Percentiles rank a stretch among this genome's conserved stretches.
phyloP scores from a whole-genome alignment of 805 yeast genomes.

The Metschnikowia rubicola region DNA sequence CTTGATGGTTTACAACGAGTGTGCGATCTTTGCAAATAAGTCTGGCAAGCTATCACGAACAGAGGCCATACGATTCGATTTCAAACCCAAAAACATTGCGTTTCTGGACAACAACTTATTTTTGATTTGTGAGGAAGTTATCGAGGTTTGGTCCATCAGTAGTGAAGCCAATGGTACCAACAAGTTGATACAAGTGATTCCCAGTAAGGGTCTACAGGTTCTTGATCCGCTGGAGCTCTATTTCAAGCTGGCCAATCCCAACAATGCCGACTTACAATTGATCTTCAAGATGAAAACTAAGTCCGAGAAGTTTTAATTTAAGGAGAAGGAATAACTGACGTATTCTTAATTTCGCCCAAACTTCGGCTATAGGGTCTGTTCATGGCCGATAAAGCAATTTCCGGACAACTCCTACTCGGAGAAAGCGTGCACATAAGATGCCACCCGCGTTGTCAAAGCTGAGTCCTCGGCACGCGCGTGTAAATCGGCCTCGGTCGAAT shows the following conservation, averaged over 20 bases:
- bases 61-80: constrained; percentile 41
- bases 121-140: constrained; percentile 58
- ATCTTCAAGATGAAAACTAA: constrained; percentile 29
- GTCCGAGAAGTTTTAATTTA: neutral
- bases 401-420: neutral
- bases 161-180: constrained; percentile 41
- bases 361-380: neutral
- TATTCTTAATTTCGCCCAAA: too few relatives aligned
- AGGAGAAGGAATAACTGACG: too few relatives aligned
- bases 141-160: constrained; percentile 65
- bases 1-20: constrained; percentile 64
- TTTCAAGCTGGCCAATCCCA: constrained; percentile 62
- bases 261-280: constrained; percentile 57
- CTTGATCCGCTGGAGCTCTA: constrained; percentile 22
- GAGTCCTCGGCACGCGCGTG: neutral
- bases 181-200: constrained; percentile 62
- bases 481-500: constrained; percentile 1
- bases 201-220: constrained; percentile 59
- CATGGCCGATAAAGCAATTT: neutral
- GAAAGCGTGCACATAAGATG: too few relatives aligned
- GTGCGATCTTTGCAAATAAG: constrained; percentile 63
- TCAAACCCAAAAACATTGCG: constrained; percentile 35
- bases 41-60: constrained; percentile 51
- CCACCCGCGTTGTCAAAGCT: neutral
- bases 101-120: constrained; percentile 33